These are phyloP conservation scores for Cryptosporidium tyzzeri DNA, from an alignment of 169 alveolate species.

Conservation along the genomic window DNA sequence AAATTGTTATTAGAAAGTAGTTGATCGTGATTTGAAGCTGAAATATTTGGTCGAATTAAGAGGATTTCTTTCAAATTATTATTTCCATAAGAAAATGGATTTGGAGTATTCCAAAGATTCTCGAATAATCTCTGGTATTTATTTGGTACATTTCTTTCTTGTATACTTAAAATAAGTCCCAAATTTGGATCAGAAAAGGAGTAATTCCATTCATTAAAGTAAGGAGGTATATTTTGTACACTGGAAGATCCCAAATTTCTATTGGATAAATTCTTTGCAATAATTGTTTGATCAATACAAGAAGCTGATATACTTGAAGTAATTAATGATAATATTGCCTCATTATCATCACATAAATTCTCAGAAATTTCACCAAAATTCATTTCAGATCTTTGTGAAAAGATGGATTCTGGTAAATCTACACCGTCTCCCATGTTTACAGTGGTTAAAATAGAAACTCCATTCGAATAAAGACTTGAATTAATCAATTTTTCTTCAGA, in stretches of 20 bases:
- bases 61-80: neutral
- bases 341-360: neutral
- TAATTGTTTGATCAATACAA: conserved; percentile 57
- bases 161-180: conserved; percentile 23
- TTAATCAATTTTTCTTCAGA: conserved; percentile 10
- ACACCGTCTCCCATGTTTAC: neutral
- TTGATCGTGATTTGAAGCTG: neutral
- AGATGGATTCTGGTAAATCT: neutral
- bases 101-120: conserved; percentile 74
- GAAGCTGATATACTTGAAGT: conserved; percentile 38
- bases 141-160: conserved; percentile 30
- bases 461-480: conserved; percentile 33
- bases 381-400: conserved; percentile 3
- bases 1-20: neutral
- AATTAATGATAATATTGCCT: neutral
- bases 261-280: conserved; percentile 19
- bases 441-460: conserved; percentile 44
- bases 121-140: conserved; percentile 50
- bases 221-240: neutral
- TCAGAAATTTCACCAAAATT: neutral
- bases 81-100: conserved; percentile 7
- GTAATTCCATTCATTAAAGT: conserved; percentile 62
- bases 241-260: neutral
- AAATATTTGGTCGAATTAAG: conserved; percentile 38
- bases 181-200: conserved; percentile 45